phyloP scores from a whole-genome alignment of 371 early-diverging fungal species.

The Dichotomocladium elegans region DNA sequence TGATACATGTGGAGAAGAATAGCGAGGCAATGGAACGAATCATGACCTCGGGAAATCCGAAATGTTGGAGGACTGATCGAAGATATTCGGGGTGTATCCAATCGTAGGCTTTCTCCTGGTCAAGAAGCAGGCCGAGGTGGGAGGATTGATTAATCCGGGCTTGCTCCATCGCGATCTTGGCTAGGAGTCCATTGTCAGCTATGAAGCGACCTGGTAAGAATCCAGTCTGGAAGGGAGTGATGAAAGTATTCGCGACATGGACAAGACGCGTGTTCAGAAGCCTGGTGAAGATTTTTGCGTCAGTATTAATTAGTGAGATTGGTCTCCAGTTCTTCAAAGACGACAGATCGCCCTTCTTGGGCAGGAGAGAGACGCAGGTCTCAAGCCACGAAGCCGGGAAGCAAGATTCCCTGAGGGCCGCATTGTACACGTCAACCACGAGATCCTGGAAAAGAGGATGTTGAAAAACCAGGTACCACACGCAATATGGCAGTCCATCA shows the following conservation, averaged over 20 bases:
- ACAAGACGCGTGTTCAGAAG: conserved; percentile 6
- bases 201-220: conserved; percentile 5
- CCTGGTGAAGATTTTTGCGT: conserved; percentile 15
- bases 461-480: conserved; percentile 6
- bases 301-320: conserved; percentile 12
- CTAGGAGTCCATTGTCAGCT: conserved; percentile 6
- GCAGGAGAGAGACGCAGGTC: conserved; percentile 10
- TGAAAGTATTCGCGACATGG: neutral
- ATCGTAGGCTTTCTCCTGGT: too few relatives aligned
- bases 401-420: conserved; percentile 3
- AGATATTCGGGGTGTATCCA: conserved; percentile 1
- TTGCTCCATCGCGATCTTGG: neutral
- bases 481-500: neutral
- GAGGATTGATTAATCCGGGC: neutral
- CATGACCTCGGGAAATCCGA: neutral
- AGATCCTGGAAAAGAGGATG: conserved; percentile 1
- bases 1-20: conserved; percentile 9
- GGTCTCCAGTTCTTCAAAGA: conserved; percentile 24
- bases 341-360: conserved; percentile 15
- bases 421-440: conserved; percentile 4
- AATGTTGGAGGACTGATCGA: neutral
- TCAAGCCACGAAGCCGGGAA: conserved; percentile 20
- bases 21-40: neutral
- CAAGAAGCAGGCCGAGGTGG: neutral
- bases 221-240: conserved; percentile 11